A percentile compares a stretch with the other conserved stretches of the same genome.
Conservation (phyloP, 75 land plant genomes). For the Cryptomeria japonica region DNA sequence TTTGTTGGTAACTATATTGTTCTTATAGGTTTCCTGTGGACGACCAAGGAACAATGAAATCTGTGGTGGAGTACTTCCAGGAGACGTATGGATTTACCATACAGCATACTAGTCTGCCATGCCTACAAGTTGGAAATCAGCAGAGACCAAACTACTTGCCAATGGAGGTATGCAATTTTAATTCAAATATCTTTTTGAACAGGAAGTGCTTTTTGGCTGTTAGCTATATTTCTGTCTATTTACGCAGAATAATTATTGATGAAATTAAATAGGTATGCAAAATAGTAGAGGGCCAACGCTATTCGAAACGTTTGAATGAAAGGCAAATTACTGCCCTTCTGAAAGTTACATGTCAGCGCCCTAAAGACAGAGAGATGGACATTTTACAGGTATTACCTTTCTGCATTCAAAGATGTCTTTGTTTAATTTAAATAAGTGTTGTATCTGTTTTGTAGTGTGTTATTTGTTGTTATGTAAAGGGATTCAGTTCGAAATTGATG, state of each 20-base stretch:
- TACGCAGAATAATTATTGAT: not conserved
- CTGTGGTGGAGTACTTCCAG: conserved; percentile 55
- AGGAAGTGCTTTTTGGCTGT: not conserved
- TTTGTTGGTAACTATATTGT: not conserved
- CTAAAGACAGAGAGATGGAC: conserved; percentile 70
- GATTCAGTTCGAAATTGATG: not conserved
- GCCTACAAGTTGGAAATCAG: conserved; percentile 57
- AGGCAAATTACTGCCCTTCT: conserved; percentile 80
- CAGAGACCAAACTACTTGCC: conserved; percentile 49
- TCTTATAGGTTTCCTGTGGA: conserved; percentile 48
- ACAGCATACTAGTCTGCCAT: conserved; percentile 43
- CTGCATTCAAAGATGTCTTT: not conserved
- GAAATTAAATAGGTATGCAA: conserved; percentile 65
- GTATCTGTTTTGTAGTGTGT: not conserved
- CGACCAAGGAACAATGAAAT: conserved; percentile 46
- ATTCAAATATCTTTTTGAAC: not conserved
- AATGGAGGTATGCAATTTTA: conserved; percentile 34
- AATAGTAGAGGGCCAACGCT: conserved; percentile 91
- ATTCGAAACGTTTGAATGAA: conserved; percentile 83
- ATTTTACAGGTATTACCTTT: conserved; percentile 62
- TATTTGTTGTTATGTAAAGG: not conserved
- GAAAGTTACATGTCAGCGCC: conserved; percentile 93
- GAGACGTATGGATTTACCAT: conserved; percentile 47
- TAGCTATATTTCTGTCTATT: not conserved
- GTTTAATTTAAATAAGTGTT: not conserved